Evolutionary conservation across 306 rosid genomes (phyloP).

Genomic region (Quercus glauca): DNA sequence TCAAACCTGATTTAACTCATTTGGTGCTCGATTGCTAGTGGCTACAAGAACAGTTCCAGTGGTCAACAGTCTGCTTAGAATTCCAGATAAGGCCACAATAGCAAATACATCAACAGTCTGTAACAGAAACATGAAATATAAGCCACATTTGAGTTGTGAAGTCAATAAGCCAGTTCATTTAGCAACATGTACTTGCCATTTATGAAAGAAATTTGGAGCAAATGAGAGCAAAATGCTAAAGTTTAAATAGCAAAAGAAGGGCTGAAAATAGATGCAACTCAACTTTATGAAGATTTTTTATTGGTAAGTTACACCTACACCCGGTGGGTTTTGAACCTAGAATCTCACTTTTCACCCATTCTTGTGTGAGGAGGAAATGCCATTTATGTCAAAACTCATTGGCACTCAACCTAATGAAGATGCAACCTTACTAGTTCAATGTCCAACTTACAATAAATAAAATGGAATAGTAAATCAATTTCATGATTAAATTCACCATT

Average conservation of each 20-base stretch:
- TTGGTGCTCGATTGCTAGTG: conserved; percentile 94
- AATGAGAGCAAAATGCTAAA: neutral
- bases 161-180: neutral
- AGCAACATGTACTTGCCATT: neutral
- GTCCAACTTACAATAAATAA: conserved; percentile 12
- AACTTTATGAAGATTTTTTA: neutral
- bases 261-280: conserved; percentile 14
- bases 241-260: neutral
- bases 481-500: neutral
- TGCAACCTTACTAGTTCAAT: conserved; percentile 18
- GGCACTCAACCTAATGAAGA: neutral
- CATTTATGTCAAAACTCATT: too few relatives aligned
- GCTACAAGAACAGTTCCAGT: conserved; percentile 93
- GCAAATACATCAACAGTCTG: conserved; percentile 99
- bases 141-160: conserved; percentile 23
- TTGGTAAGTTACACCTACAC: too few relatives aligned
- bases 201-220: conserved; percentile 10
- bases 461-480: neutral
- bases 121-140: conserved; percentile 41
- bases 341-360: too few relatives aligned
- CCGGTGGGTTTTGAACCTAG: too few relatives aligned
- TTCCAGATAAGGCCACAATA: conserved; percentile 98
- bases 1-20: conserved; percentile 78
- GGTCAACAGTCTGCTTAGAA: conserved; percentile 85
- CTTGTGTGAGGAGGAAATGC: too few relatives aligned